Conservation (phyloP, 2,329 filamentous ascomycete genomes). For the Aspergillus sp. region DNA sequence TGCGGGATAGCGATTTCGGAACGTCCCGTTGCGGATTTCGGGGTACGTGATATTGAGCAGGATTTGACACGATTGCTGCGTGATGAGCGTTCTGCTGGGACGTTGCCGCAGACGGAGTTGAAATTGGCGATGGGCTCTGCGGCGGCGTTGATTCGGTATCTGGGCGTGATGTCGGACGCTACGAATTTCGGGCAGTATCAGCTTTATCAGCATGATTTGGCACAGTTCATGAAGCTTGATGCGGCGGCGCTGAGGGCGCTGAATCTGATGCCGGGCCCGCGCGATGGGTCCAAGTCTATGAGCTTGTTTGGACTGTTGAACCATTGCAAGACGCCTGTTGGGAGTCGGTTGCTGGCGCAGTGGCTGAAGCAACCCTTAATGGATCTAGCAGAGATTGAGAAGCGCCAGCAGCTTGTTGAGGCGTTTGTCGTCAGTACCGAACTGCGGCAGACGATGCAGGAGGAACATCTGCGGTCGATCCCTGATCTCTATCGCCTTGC, state of each 20-base stretch:
- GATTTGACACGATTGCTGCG: conserved; percentile 85
- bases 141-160: conserved; percentile 89
- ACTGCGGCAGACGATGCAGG: conserved; percentile 91
- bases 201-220: conserved; percentile 93
- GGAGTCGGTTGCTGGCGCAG: conserved; percentile 84
- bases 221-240: conserved; percentile 98
- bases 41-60: conserved; percentile 89
- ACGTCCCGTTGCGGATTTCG: conserved; percentile 73
- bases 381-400: conserved; percentile 84
- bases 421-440: conserved; percentile 93
- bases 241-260: conserved; percentile 89
- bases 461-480: conserved; percentile 88
- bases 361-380: conserved; percentile 98
- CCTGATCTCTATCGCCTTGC: conserved; percentile 91
- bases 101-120: conserved; percentile 84
- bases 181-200: conserved; percentile 97
- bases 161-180: conserved; percentile 83
- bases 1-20: conserved; percentile 90
- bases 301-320: conserved; percentile 91
- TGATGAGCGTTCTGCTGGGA: conserved; percentile 74
- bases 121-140: conserved; percentile 96
- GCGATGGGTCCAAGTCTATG: conserved; percentile 97
- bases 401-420: conserved; percentile 89
- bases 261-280: conserved; percentile 93
- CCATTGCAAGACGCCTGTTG: conserved; percentile 95